These are phyloP conservation scores for Rhodotorula glutinis DNA, from an alignment of 1,284 basidiomycete species.

Conservation along the genomic window DNA sequence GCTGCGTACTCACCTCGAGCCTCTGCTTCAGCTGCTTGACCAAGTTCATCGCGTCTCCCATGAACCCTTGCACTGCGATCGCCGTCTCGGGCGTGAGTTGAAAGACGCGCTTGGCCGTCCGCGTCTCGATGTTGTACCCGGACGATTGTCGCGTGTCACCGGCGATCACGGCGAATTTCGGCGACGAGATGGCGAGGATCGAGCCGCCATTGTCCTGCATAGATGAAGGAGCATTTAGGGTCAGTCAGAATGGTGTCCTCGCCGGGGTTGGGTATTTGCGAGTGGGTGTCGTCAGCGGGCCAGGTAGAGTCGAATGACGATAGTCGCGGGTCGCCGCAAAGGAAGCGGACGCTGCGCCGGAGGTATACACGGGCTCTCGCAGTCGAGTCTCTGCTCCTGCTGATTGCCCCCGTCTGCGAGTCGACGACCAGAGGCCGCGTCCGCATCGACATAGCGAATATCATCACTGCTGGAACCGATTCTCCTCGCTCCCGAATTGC, in stretches of 20 bases:
- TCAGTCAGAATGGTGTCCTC: not conserved
- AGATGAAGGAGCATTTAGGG: not conserved
- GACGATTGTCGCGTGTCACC: conserved; percentile 92
- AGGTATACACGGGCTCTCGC: no score
- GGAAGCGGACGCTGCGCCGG: no score
- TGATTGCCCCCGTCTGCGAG: no score
- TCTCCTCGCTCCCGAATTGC: no score
- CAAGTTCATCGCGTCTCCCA: conserved; percentile 92
- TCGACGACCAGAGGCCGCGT: no score
- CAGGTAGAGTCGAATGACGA: no score
- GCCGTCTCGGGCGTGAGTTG: conserved; percentile 85
- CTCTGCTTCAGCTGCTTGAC: conserved; percentile 91
- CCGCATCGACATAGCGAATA: no score
- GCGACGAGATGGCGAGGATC: conserved; percentile 88
- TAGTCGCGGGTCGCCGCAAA: no score
- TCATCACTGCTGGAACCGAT: no score
- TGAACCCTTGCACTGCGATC: conserved; percentile 89
- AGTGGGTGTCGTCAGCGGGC: conserved; percentile 7
- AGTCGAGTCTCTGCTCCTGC: no score
- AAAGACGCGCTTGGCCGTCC: conserved; percentile 90
- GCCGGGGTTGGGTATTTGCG: no score
- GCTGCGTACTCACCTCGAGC: conserved; percentile 64
- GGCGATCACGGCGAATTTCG: conserved; percentile 86
- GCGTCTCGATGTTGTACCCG: conserved; percentile 90
- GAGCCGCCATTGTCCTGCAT: conserved; percentile 66